Conservation (phyloP, 2,329 filamentous ascomycete species). For the Emmonsia crescens region DNA sequence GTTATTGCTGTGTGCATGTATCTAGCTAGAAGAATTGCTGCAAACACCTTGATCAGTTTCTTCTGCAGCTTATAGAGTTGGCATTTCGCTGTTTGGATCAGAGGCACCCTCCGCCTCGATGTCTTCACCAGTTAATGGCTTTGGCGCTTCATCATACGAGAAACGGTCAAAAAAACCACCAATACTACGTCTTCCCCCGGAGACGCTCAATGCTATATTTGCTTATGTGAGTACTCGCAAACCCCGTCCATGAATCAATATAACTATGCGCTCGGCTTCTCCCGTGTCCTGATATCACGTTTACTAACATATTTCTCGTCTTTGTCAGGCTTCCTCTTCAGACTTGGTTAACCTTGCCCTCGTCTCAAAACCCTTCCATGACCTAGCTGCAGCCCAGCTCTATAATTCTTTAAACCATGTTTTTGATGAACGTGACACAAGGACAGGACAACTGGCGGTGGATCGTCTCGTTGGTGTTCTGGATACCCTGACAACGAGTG, state of each 20-base stretch:
- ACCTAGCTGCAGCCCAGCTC: slow-evolving; percentile 47
- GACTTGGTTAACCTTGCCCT: slow-evolving; percentile 40
- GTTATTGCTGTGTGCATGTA: not conserved
- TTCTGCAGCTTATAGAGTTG: not conserved
- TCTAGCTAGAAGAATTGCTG: no score
- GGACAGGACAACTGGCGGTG: slow-evolving; percentile 42
- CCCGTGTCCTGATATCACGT: not conserved
- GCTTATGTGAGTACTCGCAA: slow-evolving; percentile 18
- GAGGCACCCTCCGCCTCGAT: not conserved
- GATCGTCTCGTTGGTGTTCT: slow-evolving; percentile 49
- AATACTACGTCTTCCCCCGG: slow-evolving; percentile 20
- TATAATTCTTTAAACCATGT: slow-evolving; percentile 52
- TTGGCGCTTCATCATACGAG: not conserved
- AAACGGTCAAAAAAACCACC: slow-evolving; percentile 1
- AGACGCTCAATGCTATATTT: slow-evolving; percentile 23
- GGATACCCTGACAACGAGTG: slow-evolving; percentile 52
- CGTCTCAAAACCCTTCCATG: slow-evolving; percentile 47
- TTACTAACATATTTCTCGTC: not conserved
- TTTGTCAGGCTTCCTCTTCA: slow-evolving; percentile 9
- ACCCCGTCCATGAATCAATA: not conserved
- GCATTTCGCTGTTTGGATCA: not conserved
- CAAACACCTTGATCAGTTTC: not conserved
- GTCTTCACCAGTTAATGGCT: slow-evolving; percentile 1
- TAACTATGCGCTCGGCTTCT: not conserved
- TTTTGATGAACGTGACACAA: slow-evolving; percentile 50